Conservation (phyloP, 257 asterid genomes). For the Solanum etuberosum region DNA sequence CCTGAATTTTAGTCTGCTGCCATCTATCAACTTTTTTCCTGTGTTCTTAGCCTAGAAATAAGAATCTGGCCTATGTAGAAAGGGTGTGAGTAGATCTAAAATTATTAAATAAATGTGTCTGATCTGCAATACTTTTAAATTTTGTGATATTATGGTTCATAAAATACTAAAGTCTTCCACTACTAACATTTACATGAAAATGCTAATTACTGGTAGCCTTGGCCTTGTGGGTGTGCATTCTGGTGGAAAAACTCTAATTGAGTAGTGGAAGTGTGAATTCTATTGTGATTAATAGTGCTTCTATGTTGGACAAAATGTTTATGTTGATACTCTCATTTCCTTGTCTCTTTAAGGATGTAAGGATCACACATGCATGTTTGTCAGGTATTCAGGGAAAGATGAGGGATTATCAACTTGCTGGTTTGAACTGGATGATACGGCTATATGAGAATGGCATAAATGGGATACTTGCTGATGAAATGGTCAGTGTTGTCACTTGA, state of each 20-base stretch:
- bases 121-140: not conserved
- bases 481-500: conserved; percentile 35
- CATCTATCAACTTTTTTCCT: not conserved
- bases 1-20: not conserved
- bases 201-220: not conserved
- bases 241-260: not conserved
- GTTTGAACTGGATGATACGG: conserved; percentile 91
- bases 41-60: not conserved
- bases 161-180: not conserved
- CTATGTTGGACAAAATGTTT: not conserved
- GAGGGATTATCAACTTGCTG: conserved; percentile 99
- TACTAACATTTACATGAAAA: not conserved
- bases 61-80: not conserved
- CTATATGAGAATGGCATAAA: conserved; percentile 97
- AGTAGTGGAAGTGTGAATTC: not conserved
- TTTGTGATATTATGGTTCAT: not conserved
- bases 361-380: not conserved
- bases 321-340: not conserved
- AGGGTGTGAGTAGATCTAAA: not conserved
- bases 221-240: not conserved
- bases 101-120: not conserved
- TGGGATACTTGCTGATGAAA: conserved; percentile 99
- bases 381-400: conserved; percentile 98
- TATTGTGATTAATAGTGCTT: not conserved
- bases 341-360: not conserved